Conservation (phyloP, 306 rosid genomes). For the Coriaria nepalensis region DNA sequence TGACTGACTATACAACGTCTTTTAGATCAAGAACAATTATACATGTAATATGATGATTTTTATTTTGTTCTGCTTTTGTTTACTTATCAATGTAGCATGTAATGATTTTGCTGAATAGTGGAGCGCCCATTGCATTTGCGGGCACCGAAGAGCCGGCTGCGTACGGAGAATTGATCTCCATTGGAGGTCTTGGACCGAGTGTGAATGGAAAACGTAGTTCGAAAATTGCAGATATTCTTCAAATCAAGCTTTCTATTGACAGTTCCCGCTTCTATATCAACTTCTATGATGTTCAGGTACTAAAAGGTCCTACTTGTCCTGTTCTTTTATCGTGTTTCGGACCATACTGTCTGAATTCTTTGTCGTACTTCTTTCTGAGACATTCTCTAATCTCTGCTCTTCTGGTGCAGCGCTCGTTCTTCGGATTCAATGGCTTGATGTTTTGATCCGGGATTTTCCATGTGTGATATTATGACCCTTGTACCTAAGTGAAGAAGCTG, state of each 20-base stretch:
- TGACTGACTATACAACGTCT: too few relatives aligned
- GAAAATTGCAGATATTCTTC: conserved; percentile 79
- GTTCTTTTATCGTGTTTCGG: neutral
- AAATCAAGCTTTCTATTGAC: conserved; percentile 68
- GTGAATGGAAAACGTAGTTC: conserved; percentile 80
- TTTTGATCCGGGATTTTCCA: conserved; percentile 32
- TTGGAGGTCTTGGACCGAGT: conserved; percentile 74
- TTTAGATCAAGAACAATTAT: neutral
- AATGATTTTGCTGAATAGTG: conserved; percentile 81
- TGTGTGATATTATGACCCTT: neutral
- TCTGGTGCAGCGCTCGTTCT: conserved; percentile 56
- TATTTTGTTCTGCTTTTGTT: conserved; percentile 9
- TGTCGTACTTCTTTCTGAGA: neutral
- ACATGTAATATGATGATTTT: neutral
- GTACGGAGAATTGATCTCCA: conserved; percentile 76
- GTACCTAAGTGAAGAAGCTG: neutral
- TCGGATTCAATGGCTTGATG: conserved; percentile 87
- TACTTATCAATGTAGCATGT: conserved; percentile 43
- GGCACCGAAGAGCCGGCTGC: conserved; percentile 94
- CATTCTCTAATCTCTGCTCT: neutral
- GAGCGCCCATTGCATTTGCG: conserved; percentile 70
- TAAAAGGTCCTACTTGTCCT: conserved; percentile 3
- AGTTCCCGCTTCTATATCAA: conserved; percentile 82
- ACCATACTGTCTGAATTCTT: neutral
- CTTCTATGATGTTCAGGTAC: conserved; percentile 68